Evolutionary conservation across 2,329 filamentous ascomycete species (phyloP).

Genomic region (Emydomyces testavorans): DNA sequence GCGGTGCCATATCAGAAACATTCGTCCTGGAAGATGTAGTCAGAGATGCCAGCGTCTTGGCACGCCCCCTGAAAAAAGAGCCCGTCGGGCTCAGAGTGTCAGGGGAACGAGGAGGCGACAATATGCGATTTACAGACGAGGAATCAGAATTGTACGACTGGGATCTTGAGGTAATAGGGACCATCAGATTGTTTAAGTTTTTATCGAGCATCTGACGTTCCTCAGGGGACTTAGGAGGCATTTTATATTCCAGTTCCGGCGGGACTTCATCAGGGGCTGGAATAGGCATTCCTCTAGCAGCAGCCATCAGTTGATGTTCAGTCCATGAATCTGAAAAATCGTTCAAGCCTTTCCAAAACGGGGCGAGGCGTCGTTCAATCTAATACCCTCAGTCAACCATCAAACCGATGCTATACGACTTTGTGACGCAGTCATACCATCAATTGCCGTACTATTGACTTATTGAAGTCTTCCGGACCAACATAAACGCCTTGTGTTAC

Average conservation of each 20-base stretch:
- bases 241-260: conserved; percentile 49
- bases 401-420: no score
- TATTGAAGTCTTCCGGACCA: conserved; percentile 85
- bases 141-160: conserved; percentile 68
- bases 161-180: conserved; percentile 66
- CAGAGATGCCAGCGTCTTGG: conserved; percentile 78
- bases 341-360: conserved; percentile 89
- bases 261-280: conserved; percentile 75
- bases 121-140: conserved; percentile 49
- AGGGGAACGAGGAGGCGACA: conserved; percentile 30
- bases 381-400: conserved; percentile 31
- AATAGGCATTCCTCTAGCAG: conserved; percentile 69
- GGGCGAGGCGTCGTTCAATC: conserved; percentile 86
- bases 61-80: conserved; percentile 62
- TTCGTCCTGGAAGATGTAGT: conserved; percentile 64
- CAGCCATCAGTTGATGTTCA: conserved; percentile 88
- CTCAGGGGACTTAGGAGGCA: conserved; percentile 40
- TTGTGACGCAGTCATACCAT: conserved; percentile 50
- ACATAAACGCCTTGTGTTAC: conserved; percentile 93
- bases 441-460: conserved; percentile 72
- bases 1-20: conserved; percentile 60
- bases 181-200: conserved; percentile 59
- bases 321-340: conserved; percentile 84
- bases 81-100: conserved; percentile 39
- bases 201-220: conserved; percentile 43